These are phyloP conservation scores for Saccharomycopsis sp. DNA, from an alignment of 805 yeast genomes.

Conservation along the genomic window DNA sequence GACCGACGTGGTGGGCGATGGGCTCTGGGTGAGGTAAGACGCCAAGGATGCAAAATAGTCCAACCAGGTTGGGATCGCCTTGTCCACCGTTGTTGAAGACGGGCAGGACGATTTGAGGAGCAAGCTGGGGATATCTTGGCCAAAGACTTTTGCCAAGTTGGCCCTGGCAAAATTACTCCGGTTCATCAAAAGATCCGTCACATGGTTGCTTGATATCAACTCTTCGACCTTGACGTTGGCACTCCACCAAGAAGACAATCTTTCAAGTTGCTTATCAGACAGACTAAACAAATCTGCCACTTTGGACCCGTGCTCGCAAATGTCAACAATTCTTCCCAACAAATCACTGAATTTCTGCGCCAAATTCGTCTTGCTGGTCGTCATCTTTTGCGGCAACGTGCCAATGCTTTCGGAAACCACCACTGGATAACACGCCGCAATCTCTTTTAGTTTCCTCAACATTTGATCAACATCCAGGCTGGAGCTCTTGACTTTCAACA, in stretches of 20 bases:
- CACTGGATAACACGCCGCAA: constrained; percentile 42
- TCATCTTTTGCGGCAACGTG: constrained; percentile 42
- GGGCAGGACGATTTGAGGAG: constrained; percentile 30
- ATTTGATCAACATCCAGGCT: constrained; percentile 46
- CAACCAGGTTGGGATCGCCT: constrained; percentile 3
- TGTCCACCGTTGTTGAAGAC: constrained; percentile 37
- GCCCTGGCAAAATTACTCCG: neutral
- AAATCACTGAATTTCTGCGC: constrained; percentile 47
- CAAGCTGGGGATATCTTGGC: constrained; percentile 4
- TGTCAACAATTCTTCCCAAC: constrained; percentile 45
- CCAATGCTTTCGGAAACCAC: constrained; percentile 32
- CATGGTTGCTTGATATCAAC: neutral
- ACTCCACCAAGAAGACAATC: no score
- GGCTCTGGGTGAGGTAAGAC: neutral
- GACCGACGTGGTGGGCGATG: neutral
- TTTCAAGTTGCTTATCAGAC: no score
- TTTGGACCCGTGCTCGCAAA: constrained; percentile 34
- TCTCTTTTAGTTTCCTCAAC: constrained; percentile 42
- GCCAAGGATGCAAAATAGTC: neutral
- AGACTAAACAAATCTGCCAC: no score
- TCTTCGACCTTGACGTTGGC: constrained; percentile 2
- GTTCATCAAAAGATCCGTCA: neutral
- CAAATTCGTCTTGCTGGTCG: constrained; percentile 41
- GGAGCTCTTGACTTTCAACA: constrained; percentile 33
- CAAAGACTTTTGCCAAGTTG: constrained; percentile 1